Base-by-base conservation (phyloP, 768 basidiomycete genomes). In the Panaeolus papilionaceus region DNA sequence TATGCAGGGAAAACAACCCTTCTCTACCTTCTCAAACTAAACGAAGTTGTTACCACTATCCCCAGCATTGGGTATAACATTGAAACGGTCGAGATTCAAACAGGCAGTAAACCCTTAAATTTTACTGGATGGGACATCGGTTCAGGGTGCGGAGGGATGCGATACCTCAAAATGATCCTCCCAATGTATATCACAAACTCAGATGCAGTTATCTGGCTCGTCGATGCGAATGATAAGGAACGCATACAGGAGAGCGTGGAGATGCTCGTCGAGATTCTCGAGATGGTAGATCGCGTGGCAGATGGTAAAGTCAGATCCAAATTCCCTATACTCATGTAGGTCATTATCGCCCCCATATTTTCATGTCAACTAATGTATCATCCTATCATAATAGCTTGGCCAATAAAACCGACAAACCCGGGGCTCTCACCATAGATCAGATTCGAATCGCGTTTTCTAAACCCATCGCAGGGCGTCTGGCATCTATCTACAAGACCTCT, bases 71-170 rank as follows among this genome's bases (percentile, higher is more conserved):
- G 80, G 9, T 84, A 90, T 80, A 88, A 87, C 75, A 81, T 89
- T 70, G 89, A 90, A 79, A 85, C 83, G 14, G 81, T 89, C 61
- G 64, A 75, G 1, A 68, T 73, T 4, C 69, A 74, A 1, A 28
- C 66, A 1, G 49, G 64, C 33, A 70, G 71, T 1, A 61, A 77
- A 80, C 82, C 75, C 75, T 83, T 79, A 40, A 83, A 80, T 38
- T 83, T 89, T 75, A 85, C 81, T n/a, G 84, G 84, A 2, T 90
- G 87, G 89, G 89, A 90, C 76, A 79, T 88, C 66, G 90, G 89
- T 73, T 44, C 69, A 0, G 88, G 87, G 23, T 87, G 87, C 72
- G 82, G 80, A 71, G 70, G 71, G 69, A 80, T 84, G 64, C 71
- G 79, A 28, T 80, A 80, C 37, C 78, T 86, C 63, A 83, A 80